phyloP scores from a whole-genome alignment of 2,329 filamentous ascomycete genomes.

The Ceratocystis ficicola region DNA sequence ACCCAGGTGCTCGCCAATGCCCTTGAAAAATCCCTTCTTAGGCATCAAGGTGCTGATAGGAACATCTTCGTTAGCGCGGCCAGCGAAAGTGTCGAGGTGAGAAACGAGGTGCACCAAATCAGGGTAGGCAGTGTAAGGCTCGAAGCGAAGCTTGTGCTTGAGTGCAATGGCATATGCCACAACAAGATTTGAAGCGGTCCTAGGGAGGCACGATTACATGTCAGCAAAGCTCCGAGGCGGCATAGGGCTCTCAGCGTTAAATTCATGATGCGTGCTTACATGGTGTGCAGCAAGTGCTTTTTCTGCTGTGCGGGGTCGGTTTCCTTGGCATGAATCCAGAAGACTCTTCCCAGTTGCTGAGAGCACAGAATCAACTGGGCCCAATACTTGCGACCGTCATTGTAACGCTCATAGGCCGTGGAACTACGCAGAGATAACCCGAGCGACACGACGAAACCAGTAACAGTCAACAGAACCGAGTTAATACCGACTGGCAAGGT shows the following conservation, averaged over 20 bases:
- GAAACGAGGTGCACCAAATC: constrained; percentile 58
- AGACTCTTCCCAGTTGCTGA: constrained; percentile 59
- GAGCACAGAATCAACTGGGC: constrained; percentile 48
- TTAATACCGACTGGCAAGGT: constrained; percentile 36
- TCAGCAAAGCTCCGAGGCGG: background rate
- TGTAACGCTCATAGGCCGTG: constrained; percentile 63
- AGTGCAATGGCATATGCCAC: constrained; percentile 65
- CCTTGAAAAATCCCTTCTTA: constrained; percentile 47
- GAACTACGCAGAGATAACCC: constrained; percentile 66
- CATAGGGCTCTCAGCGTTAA: no score
- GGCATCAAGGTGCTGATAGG: constrained; percentile 27
- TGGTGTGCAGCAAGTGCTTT: constrained; percentile 24
- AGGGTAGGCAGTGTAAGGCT: constrained; percentile 65
- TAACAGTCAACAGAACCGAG: constrained; percentile 56
- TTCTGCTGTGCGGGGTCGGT: constrained; percentile 21
- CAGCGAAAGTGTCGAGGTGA: constrained; percentile 65
- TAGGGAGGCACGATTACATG: background rate
- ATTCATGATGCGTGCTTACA: constrained; percentile 12
- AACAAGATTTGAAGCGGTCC: constrained; percentile 60
- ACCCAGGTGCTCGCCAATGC: constrained; percentile 59
- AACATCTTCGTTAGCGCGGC: constrained; percentile 36
- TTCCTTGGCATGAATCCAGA: constrained; percentile 58
- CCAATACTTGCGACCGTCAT: constrained; percentile 53
- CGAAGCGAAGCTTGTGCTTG: constrained; percentile 74
- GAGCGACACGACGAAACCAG: constrained; percentile 71